phyloP scores from a whole-genome alignment of 177 flowering plant genomes.

The Telopea speciosissima region DNA sequence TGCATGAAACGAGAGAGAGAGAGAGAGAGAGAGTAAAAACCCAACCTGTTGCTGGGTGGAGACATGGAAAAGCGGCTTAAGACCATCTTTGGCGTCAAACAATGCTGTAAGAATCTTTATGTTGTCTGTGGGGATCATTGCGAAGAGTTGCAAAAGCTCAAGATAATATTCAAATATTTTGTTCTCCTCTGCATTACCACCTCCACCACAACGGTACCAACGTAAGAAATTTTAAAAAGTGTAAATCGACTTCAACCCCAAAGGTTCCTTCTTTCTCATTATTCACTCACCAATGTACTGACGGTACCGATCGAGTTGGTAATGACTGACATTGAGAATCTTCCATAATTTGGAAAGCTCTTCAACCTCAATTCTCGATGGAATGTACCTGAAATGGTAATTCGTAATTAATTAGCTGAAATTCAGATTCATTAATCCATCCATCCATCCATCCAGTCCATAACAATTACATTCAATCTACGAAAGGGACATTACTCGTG shows the following conservation, averaged over 20 bases:
- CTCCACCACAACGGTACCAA: no score
- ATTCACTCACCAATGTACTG: conserved; percentile 30
- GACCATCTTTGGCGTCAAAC: conserved; percentile 35
- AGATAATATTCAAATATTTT: conserved; percentile 27
- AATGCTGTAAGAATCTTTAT: conserved; percentile 33
- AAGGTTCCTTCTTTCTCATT: no score
- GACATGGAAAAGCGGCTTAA: conserved; percentile 31
- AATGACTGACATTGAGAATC: conserved; percentile 39
- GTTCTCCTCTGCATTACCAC: conserved; percentile 40
- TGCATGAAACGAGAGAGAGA: no score
- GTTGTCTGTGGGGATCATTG: conserved; percentile 39
- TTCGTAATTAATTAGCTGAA: no score
- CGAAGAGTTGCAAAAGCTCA: conserved; percentile 29
- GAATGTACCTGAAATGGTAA: conserved; percentile 16
- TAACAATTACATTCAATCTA: no score
- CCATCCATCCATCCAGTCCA: no score
- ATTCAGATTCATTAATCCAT: no score
- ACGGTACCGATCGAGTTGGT: conserved; percentile 29
- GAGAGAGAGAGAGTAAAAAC: conserved; percentile 6
- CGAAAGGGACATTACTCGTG: conserved; percentile 34
- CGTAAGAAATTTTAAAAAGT: no score
- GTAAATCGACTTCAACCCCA: no score
- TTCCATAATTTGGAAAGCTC: conserved; percentile 56
- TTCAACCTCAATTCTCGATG: conserved; percentile 49
- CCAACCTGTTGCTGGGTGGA: conserved; percentile 16